Base-by-base conservation (phyloP, 2,329 filamentous ascomycete species). In the Trichoderma sp. region DNA sequence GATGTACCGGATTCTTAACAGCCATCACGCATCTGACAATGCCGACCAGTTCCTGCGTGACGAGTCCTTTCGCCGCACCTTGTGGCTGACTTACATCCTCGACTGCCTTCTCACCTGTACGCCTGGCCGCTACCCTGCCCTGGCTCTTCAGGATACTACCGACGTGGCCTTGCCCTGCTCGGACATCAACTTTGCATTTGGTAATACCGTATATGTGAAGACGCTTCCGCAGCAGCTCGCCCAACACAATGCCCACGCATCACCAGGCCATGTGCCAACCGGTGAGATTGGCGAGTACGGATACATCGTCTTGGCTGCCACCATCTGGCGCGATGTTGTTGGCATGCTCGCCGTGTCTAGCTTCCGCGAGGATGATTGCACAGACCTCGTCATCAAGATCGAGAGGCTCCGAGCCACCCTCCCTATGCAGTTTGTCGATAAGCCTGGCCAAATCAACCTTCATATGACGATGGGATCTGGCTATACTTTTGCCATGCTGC, bases 381-480 rank as follows among this genome's bases (percentile, higher is more conserved):
- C 83, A 11, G 84, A 84, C 14, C 84, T 91, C 5, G 87, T 90
- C 78, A 84, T 82, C 29, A 88, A 89, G 74, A 90, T 91, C 75
- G 89, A 91, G 41, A 83, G 84, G 9, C 87, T 91, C 12, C 88
- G 89, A 38, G 85, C 84, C 76, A 87, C 87, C 1, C 82, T 91
- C 62, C 89, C 90, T 1, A 87, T 89, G 84, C 89, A 91, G 81
- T 91, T 90, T 75, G 85, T 89, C 77, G 90, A 91, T 79, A 91
- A 91, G 82, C 88, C 89, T 0, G 88, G 88, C 53, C 89, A 91
- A 82, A 89, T 91, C 80, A 89, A 88, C 79, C 84, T 91, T 6
- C 90, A 91, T 81, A 90, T 91, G 80, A 91, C 90, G 24, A 91
- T 91, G 90, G 90, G 90, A 45, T 91, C 89, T 62, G 90, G 90